phyloP scores from a whole-genome alignment of 73 alveolate species.

The Paraurostyla sp. region DNA sequence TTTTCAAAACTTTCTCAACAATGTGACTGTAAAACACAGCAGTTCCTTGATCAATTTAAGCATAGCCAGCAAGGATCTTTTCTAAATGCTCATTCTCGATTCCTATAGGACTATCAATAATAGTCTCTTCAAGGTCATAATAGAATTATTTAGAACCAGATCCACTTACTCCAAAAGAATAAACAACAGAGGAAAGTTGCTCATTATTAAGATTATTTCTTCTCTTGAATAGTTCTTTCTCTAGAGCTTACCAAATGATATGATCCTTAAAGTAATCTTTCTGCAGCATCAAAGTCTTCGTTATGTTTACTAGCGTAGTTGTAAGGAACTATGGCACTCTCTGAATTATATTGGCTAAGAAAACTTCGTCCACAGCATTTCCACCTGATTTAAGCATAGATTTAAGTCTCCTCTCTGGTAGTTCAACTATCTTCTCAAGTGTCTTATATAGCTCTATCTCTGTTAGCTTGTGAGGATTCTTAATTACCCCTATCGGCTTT shows the following conservation, averaged over 20 bases:
- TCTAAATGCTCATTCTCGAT: constrained; percentile 54
- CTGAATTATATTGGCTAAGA: constrained; percentile 10
- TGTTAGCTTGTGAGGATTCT: constrained; percentile 72
- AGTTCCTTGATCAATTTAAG: constrained; percentile 58
- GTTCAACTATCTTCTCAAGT: constrained; percentile 66
- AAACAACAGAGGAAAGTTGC: constrained; percentile 58
- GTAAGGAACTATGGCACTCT: constrained; percentile 72
- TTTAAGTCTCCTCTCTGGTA: constrained; percentile 73
- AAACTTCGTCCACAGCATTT: constrained; percentile 54
- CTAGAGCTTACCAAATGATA: constrained; percentile 63
- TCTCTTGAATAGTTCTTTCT: constrained; percentile 62
- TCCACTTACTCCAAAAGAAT: constrained; percentile 65
- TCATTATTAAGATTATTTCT: constrained; percentile 62
- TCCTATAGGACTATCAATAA: constrained; percentile 62
- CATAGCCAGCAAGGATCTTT: constrained; percentile 55
- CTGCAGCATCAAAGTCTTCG: constrained; percentile 25
- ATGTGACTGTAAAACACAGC: constrained; percentile 54
- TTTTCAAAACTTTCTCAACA: background rate
- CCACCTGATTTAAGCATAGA: constrained; percentile 45
- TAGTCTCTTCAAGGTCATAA: constrained; percentile 54
- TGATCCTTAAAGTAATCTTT: constrained; percentile 59
- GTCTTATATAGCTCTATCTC: constrained; percentile 63
- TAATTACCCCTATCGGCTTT: constrained; percentile 55
- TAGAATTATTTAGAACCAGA: constrained; percentile 63
- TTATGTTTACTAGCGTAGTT: constrained; percentile 59